phyloP scores from a whole-genome alignment of 805 yeast species.

The Kazachstania africana region DNA sequence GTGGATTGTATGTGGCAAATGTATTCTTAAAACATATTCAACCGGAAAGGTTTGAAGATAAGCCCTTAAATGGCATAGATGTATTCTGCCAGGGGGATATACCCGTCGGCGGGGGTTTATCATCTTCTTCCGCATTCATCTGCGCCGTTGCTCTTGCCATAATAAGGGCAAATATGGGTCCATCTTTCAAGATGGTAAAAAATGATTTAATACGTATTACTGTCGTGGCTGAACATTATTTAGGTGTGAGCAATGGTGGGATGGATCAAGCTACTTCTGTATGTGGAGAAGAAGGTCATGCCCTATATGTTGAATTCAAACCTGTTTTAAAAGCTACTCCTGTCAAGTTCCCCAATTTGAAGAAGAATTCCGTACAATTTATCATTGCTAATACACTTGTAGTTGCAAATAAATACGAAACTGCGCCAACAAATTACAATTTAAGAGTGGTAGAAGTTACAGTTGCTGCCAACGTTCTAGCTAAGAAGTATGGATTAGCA shows the following conservation, averaged over 20 bases:
- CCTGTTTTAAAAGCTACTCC: slow-evolving; percentile 48
- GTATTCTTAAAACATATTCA: slow-evolving; percentile 29
- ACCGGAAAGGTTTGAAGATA: slow-evolving; percentile 18
- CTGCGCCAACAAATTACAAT: slow-evolving; percentile 60
- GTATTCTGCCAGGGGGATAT: slow-evolving; percentile 51
- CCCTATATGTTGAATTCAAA: slow-evolving; percentile 46
- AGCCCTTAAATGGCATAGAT: slow-evolving; percentile 35
- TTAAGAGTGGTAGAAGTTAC: slow-evolving; percentile 63
- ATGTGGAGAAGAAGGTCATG: slow-evolving; percentile 48
- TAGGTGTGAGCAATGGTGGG: slow-evolving; percentile 72
- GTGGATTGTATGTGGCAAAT: slow-evolving; percentile 52
- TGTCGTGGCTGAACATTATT: slow-evolving; percentile 54
- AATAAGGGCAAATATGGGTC: slow-evolving; percentile 38
- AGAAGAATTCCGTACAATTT: slow-evolving; percentile 35
- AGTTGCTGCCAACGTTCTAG: slow-evolving; percentile 48
- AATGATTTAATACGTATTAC: slow-evolving; percentile 47
- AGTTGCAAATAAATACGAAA: slow-evolving; percentile 54
- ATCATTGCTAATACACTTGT: slow-evolving; percentile 53
- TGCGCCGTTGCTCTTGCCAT: slow-evolving; percentile 51
- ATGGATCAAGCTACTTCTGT: slow-evolving; percentile 70
- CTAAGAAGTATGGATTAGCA: slow-evolving; percentile 33
- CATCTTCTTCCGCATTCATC: slow-evolving; percentile 63
- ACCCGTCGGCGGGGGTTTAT: slow-evolving; percentile 63
- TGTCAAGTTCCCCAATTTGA: slow-evolving; percentile 39
- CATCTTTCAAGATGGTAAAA: slow-evolving; percentile 30